Evolutionary conservation across 345 rosid species (phyloP), one percentile per base, ranked within the genome.

Genomic region (Eucalyptus cladocalyx): DNA sequence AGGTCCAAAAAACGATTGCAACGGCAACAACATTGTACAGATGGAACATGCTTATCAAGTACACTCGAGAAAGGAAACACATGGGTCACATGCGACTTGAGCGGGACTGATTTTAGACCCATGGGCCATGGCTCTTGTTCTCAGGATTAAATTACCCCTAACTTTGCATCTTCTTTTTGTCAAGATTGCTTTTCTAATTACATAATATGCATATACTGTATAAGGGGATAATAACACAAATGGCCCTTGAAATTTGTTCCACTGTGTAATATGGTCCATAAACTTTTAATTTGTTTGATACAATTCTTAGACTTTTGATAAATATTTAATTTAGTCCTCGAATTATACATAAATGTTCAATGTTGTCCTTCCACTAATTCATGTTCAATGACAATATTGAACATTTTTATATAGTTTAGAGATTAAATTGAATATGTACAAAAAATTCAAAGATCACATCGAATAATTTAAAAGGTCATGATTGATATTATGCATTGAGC

Each of bases 291-390:
- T 56, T 26, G 0, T 56, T 56, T 26, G 14, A 56, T 10, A 13
- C 10, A 30, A 0, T 56, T 2, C 1, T 23, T 1, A 56, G 1
- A 56, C 2, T 23, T 56, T 56, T 24, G 3, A 0, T 56, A 10
- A 9, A 24, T 56, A 0, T 56, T 56, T 19, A 24, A 9, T 23
- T 56, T 24, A 56, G 62, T 56, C 14, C 0, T 9, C 1, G 2
- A 56, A 56, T 56, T 24, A 56, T 56, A 56, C 6, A 5, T 0
- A 24, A 56, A 56, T 24, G 30, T 10, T 56, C 14, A 24, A 10
- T 4, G 30, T 0, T 56, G 1, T 56, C 6, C 1, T 24, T 24
- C 3, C 13, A 24, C 30, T 10, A 24, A 56, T 56, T 24, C 62
- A 56, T 3, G 0, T 56, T 24, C 3, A 56, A 2, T 0, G 13